phyloP scores from a whole-genome alignment of 495 filamentous ascomycete species.

The Letharia columbiana region DNA sequence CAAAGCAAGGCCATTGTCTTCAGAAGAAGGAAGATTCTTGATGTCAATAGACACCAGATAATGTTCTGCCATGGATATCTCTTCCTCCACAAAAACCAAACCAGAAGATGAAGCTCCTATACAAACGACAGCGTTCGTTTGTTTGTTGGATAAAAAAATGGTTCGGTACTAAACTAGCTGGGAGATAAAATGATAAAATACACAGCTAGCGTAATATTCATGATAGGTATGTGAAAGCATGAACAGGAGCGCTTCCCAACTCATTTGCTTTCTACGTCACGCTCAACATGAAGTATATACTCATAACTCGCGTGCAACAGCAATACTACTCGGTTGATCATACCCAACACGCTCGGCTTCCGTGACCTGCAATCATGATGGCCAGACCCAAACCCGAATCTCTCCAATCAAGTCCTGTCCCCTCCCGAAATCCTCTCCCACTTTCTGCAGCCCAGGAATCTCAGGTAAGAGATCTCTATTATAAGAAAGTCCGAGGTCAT shows the following conservation, averaged over 20 bases:
- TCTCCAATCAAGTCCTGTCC: slow-evolving; percentile 32
- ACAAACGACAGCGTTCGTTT: not conserved
- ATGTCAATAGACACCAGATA: slow-evolving; percentile 42
- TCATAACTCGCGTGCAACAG: not conserved
- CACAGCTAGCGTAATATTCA: slow-evolving; percentile 2
- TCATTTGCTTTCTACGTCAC: not conserved
- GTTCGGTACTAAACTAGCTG: not conserved
- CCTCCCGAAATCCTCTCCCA: slow-evolving; percentile 77
- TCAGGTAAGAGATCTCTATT: slow-evolving; percentile 82
- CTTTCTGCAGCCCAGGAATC: slow-evolving; percentile 84
- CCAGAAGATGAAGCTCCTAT: not conserved
- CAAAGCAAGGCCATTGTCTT: slow-evolving; percentile 46
- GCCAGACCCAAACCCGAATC: slow-evolving; percentile 14
- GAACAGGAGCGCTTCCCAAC: not conserved
- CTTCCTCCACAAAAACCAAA: not conserved
- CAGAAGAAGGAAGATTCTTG: slow-evolving; percentile 29
- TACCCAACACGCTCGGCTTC: not conserved
- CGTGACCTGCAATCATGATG: slow-evolving; percentile 22
- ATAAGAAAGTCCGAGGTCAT: slow-evolving; percentile 68
- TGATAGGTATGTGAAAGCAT: not conserved
- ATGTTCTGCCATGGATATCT: slow-evolving; percentile 38
- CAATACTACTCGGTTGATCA: not conserved
- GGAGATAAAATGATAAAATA: slow-evolving; percentile 5
- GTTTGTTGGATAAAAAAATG: not conserved
- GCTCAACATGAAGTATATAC: not conserved